phyloP scores from a whole-genome alignment of 192 early-diverging fungal genomes.

The Mortierella alpina region DNA sequence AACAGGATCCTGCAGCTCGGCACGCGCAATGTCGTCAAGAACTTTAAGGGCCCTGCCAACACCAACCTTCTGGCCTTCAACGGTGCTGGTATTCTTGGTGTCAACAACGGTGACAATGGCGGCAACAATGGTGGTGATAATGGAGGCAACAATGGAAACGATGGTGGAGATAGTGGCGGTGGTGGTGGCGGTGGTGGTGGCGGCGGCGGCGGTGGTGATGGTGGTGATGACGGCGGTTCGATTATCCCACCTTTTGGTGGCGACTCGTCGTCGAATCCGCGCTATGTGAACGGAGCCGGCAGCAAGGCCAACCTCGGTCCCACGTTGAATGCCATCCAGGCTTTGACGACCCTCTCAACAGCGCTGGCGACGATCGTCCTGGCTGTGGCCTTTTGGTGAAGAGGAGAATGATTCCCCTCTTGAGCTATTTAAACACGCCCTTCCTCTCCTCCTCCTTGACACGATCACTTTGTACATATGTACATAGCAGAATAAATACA shows the following conservation, averaged over 20 bases:
- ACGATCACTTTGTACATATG: too few relatives aligned
- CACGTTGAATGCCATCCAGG: conserved; percentile 22
- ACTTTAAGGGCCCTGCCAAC: conserved; percentile 41
- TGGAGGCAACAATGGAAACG: neutral
- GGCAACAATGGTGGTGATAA: neutral
- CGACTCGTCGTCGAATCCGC: neutral
- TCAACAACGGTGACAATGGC: neutral
- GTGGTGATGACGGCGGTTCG: neutral
- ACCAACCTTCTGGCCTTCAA: conserved; percentile 56
- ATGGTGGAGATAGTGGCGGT: neutral
- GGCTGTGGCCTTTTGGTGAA: neutral
- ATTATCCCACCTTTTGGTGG: neutral
- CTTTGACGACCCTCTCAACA: conserved; percentile 27
- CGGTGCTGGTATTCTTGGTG: conserved; percentile 35
- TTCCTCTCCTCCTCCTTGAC: too few relatives aligned
- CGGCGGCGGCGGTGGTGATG: neutral
- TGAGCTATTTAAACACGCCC: too few relatives aligned
- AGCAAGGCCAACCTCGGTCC: conserved; percentile 32
- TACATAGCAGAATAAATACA: too few relatives aligned
- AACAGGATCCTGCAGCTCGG: conserved; percentile 42
- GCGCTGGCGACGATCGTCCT: conserved; percentile 24
- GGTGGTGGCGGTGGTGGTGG: neutral
- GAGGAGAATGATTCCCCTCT: too few relatives aligned
- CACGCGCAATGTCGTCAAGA: conserved; percentile 42
- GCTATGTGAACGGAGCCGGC: conserved; percentile 23